phyloP scores from a whole-genome alignment of 495 filamentous ascomycete genomes.

The Friedmanniomyces simplex region DNA sequence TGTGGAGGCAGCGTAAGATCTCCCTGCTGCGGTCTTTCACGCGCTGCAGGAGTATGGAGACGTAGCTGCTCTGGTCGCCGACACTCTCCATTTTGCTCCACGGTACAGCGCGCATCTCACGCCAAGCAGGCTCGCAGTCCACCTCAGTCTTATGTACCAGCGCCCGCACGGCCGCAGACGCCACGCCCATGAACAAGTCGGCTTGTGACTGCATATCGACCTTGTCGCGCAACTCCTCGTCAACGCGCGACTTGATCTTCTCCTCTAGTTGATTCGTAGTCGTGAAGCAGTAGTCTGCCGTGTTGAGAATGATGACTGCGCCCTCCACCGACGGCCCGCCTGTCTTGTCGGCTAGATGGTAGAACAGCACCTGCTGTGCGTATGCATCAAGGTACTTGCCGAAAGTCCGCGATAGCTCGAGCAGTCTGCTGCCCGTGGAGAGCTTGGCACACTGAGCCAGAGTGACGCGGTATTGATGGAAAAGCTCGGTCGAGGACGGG shows the following conservation, averaged over 20 bases:
- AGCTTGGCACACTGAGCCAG: slow-evolving; percentile 93
- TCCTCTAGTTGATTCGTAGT: slow-evolving; percentile 89
- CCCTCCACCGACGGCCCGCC: slow-evolving; percentile 60
- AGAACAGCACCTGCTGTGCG: slow-evolving; percentile 80
- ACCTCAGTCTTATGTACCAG: slow-evolving; percentile 76
- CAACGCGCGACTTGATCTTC: slow-evolving; percentile 83
- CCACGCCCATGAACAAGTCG: slow-evolving; percentile 91
- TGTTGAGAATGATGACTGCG: slow-evolving; percentile 78
- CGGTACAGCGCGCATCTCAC: slow-evolving; percentile 95
- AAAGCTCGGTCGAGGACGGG: slow-evolving; percentile 88
- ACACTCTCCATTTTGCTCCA: slow-evolving; percentile 91
- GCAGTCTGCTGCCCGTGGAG: slow-evolving; percentile 73
- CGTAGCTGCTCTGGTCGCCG: slow-evolving; percentile 91
- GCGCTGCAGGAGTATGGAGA: slow-evolving; percentile 63
- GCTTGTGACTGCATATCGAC: slow-evolving; percentile 87
- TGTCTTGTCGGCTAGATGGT: slow-evolving; percentile 55
- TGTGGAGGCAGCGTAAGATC: slow-evolving; percentile 67
- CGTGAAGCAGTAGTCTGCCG: slow-evolving; percentile 92
- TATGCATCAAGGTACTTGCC: slow-evolving; percentile 94
- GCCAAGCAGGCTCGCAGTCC: slow-evolving; percentile 76
- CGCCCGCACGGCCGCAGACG: slow-evolving; percentile 71
- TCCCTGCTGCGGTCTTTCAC: slow-evolving; percentile 60
- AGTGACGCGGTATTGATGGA: slow-evolving; percentile 87
- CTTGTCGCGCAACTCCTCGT: slow-evolving; percentile 57
- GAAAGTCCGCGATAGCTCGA: slow-evolving; percentile 75